Conservation (phyloP, 257 asterid species). For the Ballota nigra region DNA sequence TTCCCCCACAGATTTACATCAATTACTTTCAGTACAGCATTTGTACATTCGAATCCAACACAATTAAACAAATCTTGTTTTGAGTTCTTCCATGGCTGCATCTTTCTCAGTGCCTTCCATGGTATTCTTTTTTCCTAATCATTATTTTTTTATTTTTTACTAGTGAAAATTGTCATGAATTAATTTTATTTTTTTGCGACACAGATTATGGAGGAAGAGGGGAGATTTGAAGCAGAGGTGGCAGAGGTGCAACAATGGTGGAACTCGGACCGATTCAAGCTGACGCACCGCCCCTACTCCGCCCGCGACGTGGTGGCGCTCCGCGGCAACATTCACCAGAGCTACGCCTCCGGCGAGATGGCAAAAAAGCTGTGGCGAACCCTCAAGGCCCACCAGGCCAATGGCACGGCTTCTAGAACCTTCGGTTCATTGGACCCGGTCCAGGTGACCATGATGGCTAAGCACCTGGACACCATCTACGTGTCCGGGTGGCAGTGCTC, state of each 20-base stretch:
- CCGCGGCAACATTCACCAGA: slow-evolving; percentile 72
- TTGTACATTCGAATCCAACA: slow-evolving; percentile 9
- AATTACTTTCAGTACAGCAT: neutral
- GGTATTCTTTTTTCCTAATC: slow-evolving; percentile 27
- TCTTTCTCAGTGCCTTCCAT: slow-evolving; percentile 86
- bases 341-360: slow-evolving; percentile 74
- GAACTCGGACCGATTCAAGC: slow-evolving; percentile 87
- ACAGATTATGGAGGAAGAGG: slow-evolving; percentile 95
- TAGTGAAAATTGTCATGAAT: neutral
- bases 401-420: slow-evolving; percentile 86
- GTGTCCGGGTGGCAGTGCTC: slow-evolving; percentile 99
- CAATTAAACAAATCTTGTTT: neutral
- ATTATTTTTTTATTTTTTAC: neutral
- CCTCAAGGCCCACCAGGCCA: slow-evolving; percentile 81
- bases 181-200: neutral
- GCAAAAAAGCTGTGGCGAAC: slow-evolving; percentile 98
- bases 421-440: slow-evolving; percentile 97
- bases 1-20: slow-evolving; percentile 22
- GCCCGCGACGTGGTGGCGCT: slow-evolving; percentile 91
- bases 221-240: slow-evolving; percentile 80
- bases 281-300: slow-evolving; percentile 83
- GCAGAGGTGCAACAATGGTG: slow-evolving; percentile 97
- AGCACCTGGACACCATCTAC: slow-evolving; percentile 78
- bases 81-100: slow-evolving; percentile 85
- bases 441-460: slow-evolving; percentile 98